A percentile compares a stretch with the other conserved stretches of the same genome.
phyloP scores from a whole-genome alignment of 2,329 filamentous ascomycete genomes.

The Nigrograna mackinnonii region DNA sequence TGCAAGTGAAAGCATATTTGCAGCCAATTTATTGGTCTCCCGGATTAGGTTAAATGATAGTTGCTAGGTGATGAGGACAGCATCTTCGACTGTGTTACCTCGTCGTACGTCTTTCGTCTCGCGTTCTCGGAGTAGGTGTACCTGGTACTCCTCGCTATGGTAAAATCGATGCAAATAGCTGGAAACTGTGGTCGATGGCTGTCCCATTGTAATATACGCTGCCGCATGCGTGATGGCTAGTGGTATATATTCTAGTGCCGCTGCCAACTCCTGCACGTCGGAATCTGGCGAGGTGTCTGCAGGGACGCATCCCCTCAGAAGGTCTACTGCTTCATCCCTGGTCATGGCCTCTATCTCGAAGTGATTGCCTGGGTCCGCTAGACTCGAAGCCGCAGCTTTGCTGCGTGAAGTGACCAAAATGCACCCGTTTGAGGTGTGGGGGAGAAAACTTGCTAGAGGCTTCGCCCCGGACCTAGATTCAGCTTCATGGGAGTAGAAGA shows the following conservation, averaged over 20 bases:
- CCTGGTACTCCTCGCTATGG: slow-evolving; percentile 29
- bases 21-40: slow-evolving; percentile 25
- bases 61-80: slow-evolving; percentile 40
- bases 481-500: slow-evolving; percentile 1
- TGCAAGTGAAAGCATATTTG: slow-evolving; percentile 49
- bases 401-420: slow-evolving; percentile 14
- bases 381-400: slow-evolving; percentile 5
- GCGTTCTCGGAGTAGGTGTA: slow-evolving; percentile 10
- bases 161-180: slow-evolving; percentile 45
- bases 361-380: slow-evolving; percentile 8
- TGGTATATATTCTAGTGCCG: slow-evolving; percentile 19
- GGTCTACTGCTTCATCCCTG: slow-evolving; percentile 8
- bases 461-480: background rate
- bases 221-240: slow-evolving; percentile 38
- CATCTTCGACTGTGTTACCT: slow-evolving; percentile 33
- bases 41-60: slow-evolving; percentile 34
- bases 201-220: slow-evolving; percentile 24
- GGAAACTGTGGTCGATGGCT: slow-evolving; percentile 6
- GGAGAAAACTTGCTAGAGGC: slow-evolving; percentile 2
- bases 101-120: slow-evolving; percentile 28
- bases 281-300: background rate
- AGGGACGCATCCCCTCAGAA: slow-evolving; percentile 19
- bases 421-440: slow-evolving; percentile 3
- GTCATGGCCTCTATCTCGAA: slow-evolving; percentile 6
- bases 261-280: slow-evolving; percentile 2